Evolutionary conservation across 441 rosid species (phyloP), one percentile per base, ranked within the genome.

Genomic region (California macrophylla): DNA sequence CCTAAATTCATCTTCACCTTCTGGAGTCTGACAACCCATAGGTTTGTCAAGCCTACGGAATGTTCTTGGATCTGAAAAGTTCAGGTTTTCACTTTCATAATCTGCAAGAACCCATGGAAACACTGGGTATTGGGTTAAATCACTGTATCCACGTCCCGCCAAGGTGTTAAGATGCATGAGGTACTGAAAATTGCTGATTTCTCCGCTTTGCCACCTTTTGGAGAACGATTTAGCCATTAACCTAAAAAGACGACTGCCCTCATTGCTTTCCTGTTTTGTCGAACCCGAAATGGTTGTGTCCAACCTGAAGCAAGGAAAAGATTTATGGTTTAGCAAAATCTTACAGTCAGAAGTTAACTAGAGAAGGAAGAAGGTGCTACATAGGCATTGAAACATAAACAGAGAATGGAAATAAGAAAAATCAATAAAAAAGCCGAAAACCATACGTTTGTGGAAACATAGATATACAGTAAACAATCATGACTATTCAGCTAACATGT

Each of bases 141-240:
- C 99, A 86, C 96, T 93, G 81, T 96, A 96, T 80, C 99, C 98
- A 60, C 99, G 97, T 71, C 99, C 99, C 29, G 98, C 99, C 81
- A 96, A 81, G 34, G 99, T 96, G 80, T 96, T 96, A 72, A 96
- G 96, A 85, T 96, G 98, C 98, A 96, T 96, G 68, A 96, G 92
- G 85, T 96, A 96, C 76, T 96, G 98, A 76, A 96, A 96, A 81
- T 96, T 96, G 87, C 98, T 96, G 64, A 93, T 96, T 84, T 96
- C 99, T 79, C 99, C 99, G 80, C 86, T 96, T 80, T 96, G 98
- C 99, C 99, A 96, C 78, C 99, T 87, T 83, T 90, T 96, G 12
- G 99, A 93, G 80, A 96, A 96, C 60, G 99, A 96, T 77, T 91
- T 96, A 54, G 99, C 98, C 88, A 82, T 85, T 77, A 85, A 54